Conservation (phyloP, 73 alveolate genomes). For the Tetrahymena thermophila region DNA sequence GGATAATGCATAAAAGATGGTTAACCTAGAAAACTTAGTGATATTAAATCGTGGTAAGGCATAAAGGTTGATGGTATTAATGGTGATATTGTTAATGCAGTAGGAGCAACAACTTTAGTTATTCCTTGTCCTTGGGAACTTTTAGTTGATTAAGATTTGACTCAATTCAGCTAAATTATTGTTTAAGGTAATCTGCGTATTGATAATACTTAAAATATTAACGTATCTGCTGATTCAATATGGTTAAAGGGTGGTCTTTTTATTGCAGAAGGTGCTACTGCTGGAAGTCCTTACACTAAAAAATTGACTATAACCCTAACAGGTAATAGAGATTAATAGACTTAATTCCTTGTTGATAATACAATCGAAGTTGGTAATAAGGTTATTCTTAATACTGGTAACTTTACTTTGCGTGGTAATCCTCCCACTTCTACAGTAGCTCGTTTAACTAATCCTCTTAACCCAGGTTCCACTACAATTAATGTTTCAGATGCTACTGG, state of each 20-base stretch:
- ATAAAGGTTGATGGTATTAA: background rate
- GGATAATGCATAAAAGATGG: background rate
- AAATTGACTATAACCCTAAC: background rate
- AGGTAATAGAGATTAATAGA: background rate
- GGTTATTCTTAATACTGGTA: conserved; percentile 20
- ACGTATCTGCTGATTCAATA: conserved; percentile 7
- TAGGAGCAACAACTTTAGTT: background rate
- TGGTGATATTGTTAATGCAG: background rate
- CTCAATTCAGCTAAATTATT: background rate
- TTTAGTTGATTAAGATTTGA: background rate
- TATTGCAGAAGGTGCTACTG: conserved; percentile 33
- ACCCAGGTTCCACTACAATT: conserved; percentile 12
- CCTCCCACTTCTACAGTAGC: conserved; percentile 17
- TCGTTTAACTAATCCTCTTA: conserved; percentile 11
- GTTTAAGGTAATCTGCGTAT: conserved; percentile 21
- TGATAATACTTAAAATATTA: background rate
- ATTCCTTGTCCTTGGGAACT: background rate
- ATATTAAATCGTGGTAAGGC: conserved; percentile 7
- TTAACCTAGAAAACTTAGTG: background rate
- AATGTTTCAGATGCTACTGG: conserved; percentile 16
- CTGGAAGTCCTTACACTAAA: background rate
- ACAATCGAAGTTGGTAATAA: conserved; percentile 27
- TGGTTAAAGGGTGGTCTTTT: conserved; percentile 18
- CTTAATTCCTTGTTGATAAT: conserved; percentile 15
- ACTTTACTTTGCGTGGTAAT: conserved; percentile 9